Evolutionary conservation across 2,329 filamentous ascomycete genomes (phyloP).

Genomic region (Didymella segeticola): DNA sequence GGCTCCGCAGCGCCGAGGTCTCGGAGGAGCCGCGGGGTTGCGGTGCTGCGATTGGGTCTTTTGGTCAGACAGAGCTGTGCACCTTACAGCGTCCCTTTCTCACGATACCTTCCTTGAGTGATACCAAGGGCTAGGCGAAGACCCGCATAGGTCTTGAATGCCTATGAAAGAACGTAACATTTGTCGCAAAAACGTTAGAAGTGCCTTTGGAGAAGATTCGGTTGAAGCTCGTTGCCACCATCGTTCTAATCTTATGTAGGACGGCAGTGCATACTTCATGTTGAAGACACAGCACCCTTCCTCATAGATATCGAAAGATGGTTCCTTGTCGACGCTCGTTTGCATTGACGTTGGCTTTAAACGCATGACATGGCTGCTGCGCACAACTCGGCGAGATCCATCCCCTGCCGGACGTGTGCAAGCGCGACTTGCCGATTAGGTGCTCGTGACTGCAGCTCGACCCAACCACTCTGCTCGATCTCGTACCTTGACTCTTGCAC

Average conservation of each 20-base stretch:
- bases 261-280: neutral
- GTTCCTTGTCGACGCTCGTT: neutral
- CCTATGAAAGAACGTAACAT: neutral
- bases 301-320: too few relatives aligned
- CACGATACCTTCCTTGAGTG: neutral
- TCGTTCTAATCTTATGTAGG: neutral
- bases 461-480: slow-evolving; percentile 6
- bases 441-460: slow-evolving; percentile 31
- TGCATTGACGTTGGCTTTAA: neutral
- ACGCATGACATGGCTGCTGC: slow-evolving; percentile 17
- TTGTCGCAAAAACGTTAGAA: neutral
- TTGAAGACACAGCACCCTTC: too few relatives aligned
- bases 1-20: slow-evolving; percentile 16
- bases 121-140: neutral
- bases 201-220: neutral
- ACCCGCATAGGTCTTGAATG: neutral
- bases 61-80: slow-evolving; percentile 12
- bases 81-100: neutral
- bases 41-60: slow-evolving; percentile 30
- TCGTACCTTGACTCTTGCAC: slow-evolving; percentile 8
- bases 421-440: slow-evolving; percentile 31
- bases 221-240: neutral
- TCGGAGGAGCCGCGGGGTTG: slow-evolving; percentile 38
- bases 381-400: slow-evolving; percentile 25
- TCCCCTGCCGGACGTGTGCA: slow-evolving; percentile 28